These are phyloP conservation scores for Aspergillus pseudoviridinutans DNA, from an alignment of 2,329 filamentous ascomycete genomes.

Conservation along the genomic window DNA sequence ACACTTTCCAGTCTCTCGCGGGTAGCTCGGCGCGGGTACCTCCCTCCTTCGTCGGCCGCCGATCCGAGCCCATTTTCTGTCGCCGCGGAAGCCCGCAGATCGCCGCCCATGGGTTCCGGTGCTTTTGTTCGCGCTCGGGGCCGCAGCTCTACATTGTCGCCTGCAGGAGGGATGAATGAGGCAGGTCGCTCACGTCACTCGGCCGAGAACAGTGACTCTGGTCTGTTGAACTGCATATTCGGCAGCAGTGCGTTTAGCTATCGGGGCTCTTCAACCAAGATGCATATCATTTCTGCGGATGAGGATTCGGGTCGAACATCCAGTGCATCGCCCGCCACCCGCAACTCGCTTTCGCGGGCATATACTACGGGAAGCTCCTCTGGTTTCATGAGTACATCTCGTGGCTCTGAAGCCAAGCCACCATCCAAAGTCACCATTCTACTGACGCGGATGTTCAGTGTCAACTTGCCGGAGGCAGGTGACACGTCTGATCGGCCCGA, in stretches of 20 bases:
- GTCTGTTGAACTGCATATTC: conserved; percentile 56
- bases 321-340: conserved; percentile 25
- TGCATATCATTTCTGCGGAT: conserved; percentile 52
- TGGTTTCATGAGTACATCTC: conserved; percentile 21
- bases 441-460: conserved; percentile 57
- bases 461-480: conserved; percentile 48
- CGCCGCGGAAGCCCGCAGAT: conserved; percentile 30
- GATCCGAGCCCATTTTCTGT: conserved; percentile 32
- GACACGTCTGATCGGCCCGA: conserved; percentile 35
- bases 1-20: conserved; percentile 37
- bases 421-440: conserved; percentile 51
- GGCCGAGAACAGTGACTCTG: conserved; percentile 50
- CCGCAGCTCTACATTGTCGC: conserved; percentile 44
- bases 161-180: conserved; percentile 28
- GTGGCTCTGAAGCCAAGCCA: conserved; percentile 33
- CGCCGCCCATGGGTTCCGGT: conserved; percentile 30
- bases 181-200: conserved; percentile 34
- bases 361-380: conserved; percentile 36
- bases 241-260: conserved; percentile 56
- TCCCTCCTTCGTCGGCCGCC: conserved; percentile 31
- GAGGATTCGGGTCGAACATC: conserved; percentile 25
- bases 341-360: conserved; percentile 34
- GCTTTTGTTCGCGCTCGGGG: conserved; percentile 41
- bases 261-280: conserved; percentile 57
- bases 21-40: conserved; percentile 29